A percentile compares a stretch with the other conserved stretches of the same genome.
Evolutionary conservation across 2,329 filamentous ascomycete species (phyloP).

Genomic region (Tolypocladium inflatum): DNA sequence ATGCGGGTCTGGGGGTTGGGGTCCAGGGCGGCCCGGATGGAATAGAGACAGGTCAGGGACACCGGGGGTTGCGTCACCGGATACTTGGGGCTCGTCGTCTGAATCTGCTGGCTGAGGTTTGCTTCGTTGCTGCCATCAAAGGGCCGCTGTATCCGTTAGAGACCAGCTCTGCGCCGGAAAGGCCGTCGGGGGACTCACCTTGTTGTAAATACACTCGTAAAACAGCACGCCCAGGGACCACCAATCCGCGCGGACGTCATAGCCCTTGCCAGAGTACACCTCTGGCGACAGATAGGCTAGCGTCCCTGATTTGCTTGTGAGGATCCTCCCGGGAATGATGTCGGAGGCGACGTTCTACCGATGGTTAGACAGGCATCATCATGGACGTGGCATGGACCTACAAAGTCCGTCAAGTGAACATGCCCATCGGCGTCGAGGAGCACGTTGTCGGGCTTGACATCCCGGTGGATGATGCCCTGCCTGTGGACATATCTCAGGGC

Average conservation of each 20-base stretch:
- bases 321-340: conserved; percentile 67
- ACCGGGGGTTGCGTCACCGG: conserved; percentile 91
- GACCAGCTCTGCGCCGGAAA: neutral
- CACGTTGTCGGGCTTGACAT: conserved; percentile 89
- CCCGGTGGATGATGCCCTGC: conserved; percentile 82
- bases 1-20: conserved; percentile 72
- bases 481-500: conserved; percentile 79
- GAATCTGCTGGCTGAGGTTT: conserved; percentile 69
- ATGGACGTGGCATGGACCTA: conserved; percentile 34
- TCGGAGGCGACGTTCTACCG: conserved; percentile 90
- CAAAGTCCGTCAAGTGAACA: conserved; percentile 96
- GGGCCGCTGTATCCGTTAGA: conserved; percentile 54
- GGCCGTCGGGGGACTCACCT: conserved; percentile 45
- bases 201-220: conserved; percentile 99
- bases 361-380: conserved; percentile 8
- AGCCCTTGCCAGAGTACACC: conserved; percentile 85
- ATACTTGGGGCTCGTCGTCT: conserved; percentile 73
- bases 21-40: conserved; percentile 76
- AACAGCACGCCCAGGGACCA: conserved; percentile 98
- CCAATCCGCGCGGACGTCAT: conserved; percentile 89
- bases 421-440: conserved; percentile 82
- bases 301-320: conserved; percentile 95
- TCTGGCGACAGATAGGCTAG: conserved; percentile 93
- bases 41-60: conserved; percentile 77
- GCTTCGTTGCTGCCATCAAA: conserved; percentile 87